phyloP scores from a whole-genome alignment of 2,329 filamentous ascomycete genomes.

The Tolypocladium album region DNA sequence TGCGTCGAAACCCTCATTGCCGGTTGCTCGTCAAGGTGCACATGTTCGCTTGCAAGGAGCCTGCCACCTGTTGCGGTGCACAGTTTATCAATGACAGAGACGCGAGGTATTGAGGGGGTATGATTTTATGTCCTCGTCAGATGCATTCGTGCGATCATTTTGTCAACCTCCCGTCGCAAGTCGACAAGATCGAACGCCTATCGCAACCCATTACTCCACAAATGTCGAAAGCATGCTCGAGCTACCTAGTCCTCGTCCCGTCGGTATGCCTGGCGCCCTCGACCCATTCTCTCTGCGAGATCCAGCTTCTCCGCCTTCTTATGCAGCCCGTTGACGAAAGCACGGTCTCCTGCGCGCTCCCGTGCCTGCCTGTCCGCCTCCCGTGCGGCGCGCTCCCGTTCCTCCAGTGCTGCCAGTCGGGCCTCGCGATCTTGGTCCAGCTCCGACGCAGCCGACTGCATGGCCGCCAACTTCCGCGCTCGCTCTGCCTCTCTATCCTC shows the following conservation, averaged over 20 bases:
- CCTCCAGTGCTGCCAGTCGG: conserved; percentile 55
- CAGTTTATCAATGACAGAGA: background rate
- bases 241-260: conserved; percentile 29
- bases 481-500: conserved; percentile 40
- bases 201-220: background rate
- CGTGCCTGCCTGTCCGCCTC: conserved; percentile 58
- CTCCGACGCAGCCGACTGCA: conserved; percentile 60
- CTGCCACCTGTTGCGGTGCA: background rate
- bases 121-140: background rate
- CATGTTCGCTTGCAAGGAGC: background rate
- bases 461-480: conserved; percentile 58
- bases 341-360: conserved; percentile 50
- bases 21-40: background rate
- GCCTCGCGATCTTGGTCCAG: conserved; percentile 61
- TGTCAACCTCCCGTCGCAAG: background rate
- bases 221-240: background rate
- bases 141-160: background rate
- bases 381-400: conserved; percentile 50
- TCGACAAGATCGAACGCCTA: background rate
- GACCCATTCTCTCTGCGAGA: conserved; percentile 40
- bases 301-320: conserved; percentile 43
- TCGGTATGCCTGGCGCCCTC: conserved; percentile 32
- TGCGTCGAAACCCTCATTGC: background rate
- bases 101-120: background rate
- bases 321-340: conserved; percentile 55